phyloP scores from a whole-genome alignment of 169 alveolate species.

The Hepatocystis sp. region DNA sequence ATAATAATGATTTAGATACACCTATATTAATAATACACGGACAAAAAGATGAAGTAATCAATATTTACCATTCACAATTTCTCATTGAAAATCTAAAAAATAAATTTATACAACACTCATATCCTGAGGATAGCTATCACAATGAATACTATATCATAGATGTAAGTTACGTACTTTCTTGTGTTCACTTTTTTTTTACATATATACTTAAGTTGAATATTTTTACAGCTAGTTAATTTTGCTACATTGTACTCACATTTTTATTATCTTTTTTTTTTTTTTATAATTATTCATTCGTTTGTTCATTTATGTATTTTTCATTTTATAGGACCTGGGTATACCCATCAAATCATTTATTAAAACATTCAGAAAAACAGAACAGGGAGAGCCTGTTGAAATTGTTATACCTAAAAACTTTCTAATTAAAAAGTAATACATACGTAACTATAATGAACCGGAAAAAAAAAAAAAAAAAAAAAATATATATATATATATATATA shows the following conservation, averaged over 20 bases:
- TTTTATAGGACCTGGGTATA: constrained; percentile 38
- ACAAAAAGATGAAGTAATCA: constrained; percentile 86
- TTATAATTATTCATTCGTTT: not conserved
- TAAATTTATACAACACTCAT: constrained; percentile 80
- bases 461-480: no score
- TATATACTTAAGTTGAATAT: no score
- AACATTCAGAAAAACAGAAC: constrained; percentile 39
- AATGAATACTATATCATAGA: constrained; percentile 82
- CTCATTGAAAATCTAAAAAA: constrained; percentile 81
- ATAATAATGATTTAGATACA: constrained; percentile 69
- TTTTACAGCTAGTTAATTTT: no score
- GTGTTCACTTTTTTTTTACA: no score
- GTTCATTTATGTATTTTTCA: not conserved
- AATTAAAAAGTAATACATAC: constrained; percentile 30
- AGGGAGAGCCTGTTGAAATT: constrained; percentile 17
- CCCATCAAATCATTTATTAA: constrained; percentile 44
- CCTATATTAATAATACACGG: constrained; percentile 89
- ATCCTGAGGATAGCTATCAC: constrained; percentile 82
- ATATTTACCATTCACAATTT: constrained; percentile 85
- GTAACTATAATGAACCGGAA: no score
- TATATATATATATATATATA: no score
- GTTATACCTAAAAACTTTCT: constrained; percentile 20
- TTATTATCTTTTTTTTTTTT: not conserved
- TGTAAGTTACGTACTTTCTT: no score
- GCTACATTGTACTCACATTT: no score